Evolutionary conservation across 83 land plant genomes (phyloP).

Genomic region (Diphasiastrum complanatum): DNA sequence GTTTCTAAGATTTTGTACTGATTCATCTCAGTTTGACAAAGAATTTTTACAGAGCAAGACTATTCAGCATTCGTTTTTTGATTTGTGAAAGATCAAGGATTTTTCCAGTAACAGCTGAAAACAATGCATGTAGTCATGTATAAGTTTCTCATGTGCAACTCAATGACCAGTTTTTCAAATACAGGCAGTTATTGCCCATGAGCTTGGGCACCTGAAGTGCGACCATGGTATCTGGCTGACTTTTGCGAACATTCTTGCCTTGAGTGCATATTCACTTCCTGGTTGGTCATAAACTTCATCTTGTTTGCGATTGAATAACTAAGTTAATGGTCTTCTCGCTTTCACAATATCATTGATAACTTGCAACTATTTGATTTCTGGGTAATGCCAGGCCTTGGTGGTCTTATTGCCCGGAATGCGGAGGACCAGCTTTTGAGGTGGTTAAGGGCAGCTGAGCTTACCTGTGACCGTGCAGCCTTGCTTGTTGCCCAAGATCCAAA

Average conservation of each 20-base stretch:
- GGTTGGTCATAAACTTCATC: slow-evolving; percentile 32
- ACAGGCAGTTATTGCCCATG: slow-evolving; percentile 92
- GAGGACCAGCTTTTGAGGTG: slow-evolving; percentile 78
- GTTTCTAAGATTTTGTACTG: too few species aligned
- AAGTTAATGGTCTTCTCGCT: background rate
- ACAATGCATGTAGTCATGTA: background rate
- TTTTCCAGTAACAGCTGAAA: too few species aligned
- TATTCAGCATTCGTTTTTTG: too few species aligned
- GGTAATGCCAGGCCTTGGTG: slow-evolving; percentile 52
- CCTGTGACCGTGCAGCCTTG: slow-evolving; percentile 88
- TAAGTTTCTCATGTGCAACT: background rate
- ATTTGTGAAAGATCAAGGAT: too few species aligned
- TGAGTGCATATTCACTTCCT: slow-evolving; percentile 72
- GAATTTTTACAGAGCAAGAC: too few species aligned
- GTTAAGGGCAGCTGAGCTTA: slow-evolving; percentile 81
- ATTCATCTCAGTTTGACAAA: too few species aligned
- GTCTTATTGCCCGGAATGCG: slow-evolving; percentile 46
- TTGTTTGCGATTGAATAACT: background rate
- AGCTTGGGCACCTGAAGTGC: slow-evolving; percentile 85
- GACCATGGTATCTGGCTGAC: slow-evolving; percentile 95
- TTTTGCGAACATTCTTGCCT: slow-evolving; percentile 69
- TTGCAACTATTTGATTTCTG: background rate
- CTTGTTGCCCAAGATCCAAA: slow-evolving; percentile 87
- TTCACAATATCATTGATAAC: background rate
- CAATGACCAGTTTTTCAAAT: background rate